Base-by-base conservation (phyloP, 192 early-diverging fungal species). In the Gryganskiella cystojenkinii region DNA sequence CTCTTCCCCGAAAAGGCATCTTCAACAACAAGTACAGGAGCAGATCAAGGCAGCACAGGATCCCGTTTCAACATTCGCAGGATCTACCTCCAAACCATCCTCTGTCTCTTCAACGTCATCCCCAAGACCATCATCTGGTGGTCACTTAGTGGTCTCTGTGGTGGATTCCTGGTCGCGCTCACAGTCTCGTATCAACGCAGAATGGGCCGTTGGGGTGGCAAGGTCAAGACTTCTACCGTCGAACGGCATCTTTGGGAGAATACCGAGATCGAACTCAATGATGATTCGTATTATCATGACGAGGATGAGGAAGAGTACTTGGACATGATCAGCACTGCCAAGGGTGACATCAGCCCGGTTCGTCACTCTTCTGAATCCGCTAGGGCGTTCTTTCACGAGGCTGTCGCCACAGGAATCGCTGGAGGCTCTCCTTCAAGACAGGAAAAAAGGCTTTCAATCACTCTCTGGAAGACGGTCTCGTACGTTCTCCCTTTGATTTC, bases 41-140 rank as follows among this genome's bases (percentile, higher is more conserved):
- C 54, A 37, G 31, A 5, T 34, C n/a, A 28, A 14, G 31, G 14
- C 35, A 65, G 30, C 34, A 11, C 25, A 22, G 37, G 47, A 14
- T 57, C 70, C 10, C 42, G 72, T 54, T 63, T 78, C 31, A 83
- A 52, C 14, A 53, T 87, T 6, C 82, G 74, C 42, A 75, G 82
- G 67, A 78, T 83, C 5, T 61, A 70, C 1, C 46, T 87, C 19
- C 85, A 84, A 44, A 43, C 82, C 31, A 51, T 78, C 10, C 81
- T 87, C 70, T 85, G 71, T 28, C 70, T 85, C 11, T 55, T 87
- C 46, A 87, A 87, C 55, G 84, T 81, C 33, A 60, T 78, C 20
- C 68, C 61, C 15, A 82, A 83, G 54, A 84, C 82, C 27, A 82
- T 84, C 34, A 61, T 87, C 25, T 87, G 85, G 85, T 87, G 85